A percentile compares a stretch with the other conserved stretches of the same genome.
These are phyloP conservation scores for Phanerodontia chrysosporium DNA, from an alignment of 768 basidiomycete species.

Conservation along the genomic window DNA sequence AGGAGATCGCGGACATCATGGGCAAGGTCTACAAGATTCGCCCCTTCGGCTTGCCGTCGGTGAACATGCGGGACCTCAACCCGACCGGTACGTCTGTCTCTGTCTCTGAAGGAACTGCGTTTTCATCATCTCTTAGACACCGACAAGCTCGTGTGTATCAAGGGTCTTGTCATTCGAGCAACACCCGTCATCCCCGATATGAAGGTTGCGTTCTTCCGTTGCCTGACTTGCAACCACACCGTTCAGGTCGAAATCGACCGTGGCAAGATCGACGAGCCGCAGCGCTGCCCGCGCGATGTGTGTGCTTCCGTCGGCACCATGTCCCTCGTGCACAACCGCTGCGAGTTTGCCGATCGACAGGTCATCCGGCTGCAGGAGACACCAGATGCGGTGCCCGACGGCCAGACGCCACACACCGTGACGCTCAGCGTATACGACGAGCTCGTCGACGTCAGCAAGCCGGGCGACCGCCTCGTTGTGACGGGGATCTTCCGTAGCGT, in stretches of 20 bases:
- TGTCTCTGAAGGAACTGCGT: neutral
- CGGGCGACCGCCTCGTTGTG: constrained; percentile 87
- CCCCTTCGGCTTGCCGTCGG: constrained; percentile 76
- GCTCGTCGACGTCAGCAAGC: constrained; percentile 93
- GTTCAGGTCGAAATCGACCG: constrained; percentile 95
- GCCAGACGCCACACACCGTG: constrained; percentile 97
- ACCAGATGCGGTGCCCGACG: constrained; percentile 95
- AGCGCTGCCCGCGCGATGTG: constrained; percentile 87
- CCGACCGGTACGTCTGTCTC: constrained; percentile 69
- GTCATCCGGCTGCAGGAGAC: constrained; percentile 96
- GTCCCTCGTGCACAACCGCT: constrained; percentile 95
- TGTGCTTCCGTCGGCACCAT: constrained; percentile 87
- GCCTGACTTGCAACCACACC: constrained; percentile 93
- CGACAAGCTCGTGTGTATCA: constrained; percentile 94
- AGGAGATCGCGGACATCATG: constrained; percentile 87
- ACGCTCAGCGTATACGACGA: constrained; percentile 98
- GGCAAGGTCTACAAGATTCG: constrained; percentile 87
- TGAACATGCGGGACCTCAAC: constrained; percentile 95
- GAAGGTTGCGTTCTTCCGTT: constrained; percentile 98
- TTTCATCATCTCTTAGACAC: constrained; percentile 60
- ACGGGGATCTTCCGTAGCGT: constrained; percentile 94
- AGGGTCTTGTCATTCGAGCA: constrained; percentile 94
- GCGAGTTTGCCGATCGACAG: constrained; percentile 94
- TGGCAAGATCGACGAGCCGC: constrained; percentile 95
- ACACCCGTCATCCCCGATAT: constrained; percentile 99